phyloP scores from a whole-genome alignment of 73 alveolate species.

The Paramecium bursaria region DNA sequence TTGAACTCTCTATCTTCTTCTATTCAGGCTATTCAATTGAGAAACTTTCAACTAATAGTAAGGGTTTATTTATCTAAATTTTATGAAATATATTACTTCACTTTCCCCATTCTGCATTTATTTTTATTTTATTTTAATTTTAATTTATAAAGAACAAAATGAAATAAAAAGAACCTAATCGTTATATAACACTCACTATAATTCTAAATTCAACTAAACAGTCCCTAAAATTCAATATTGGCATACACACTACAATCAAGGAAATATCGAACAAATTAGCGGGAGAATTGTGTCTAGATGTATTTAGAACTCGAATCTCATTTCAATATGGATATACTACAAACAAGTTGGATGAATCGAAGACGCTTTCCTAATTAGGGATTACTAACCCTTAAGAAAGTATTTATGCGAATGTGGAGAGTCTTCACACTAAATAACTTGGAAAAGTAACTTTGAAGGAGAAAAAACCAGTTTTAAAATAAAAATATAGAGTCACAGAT shows the following conservation, averaged over 20 bases:
- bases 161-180: conserved; percentile 31
- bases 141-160: too few relatives aligned
- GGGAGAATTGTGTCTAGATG: neutral
- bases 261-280: neutral
- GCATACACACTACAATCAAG: neutral
- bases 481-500: conserved; percentile 24
- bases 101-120: too few relatives aligned
- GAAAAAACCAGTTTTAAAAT: conserved; percentile 41
- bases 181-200: conserved; percentile 22
- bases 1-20: neutral
- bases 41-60: too few relatives aligned
- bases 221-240: neutral
- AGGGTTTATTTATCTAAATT: too few relatives aligned
- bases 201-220: conserved; percentile 36
- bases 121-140: too few relatives aligned
- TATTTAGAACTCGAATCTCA: conserved; percentile 10
- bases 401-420: conserved; percentile 44
- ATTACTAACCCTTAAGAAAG: neutral
- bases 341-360: conserved; percentile 13
- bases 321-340: neutral
- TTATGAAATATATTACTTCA: too few relatives aligned
- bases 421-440: neutral
- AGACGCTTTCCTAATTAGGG: neutral
- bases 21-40: neutral
- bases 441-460: conserved; percentile 17